Percentiles rank a stretch among this genome's conserved stretches.
phyloP scores from a whole-genome alignment of 129 eudicot species.

The Lonicera japonica region DNA sequence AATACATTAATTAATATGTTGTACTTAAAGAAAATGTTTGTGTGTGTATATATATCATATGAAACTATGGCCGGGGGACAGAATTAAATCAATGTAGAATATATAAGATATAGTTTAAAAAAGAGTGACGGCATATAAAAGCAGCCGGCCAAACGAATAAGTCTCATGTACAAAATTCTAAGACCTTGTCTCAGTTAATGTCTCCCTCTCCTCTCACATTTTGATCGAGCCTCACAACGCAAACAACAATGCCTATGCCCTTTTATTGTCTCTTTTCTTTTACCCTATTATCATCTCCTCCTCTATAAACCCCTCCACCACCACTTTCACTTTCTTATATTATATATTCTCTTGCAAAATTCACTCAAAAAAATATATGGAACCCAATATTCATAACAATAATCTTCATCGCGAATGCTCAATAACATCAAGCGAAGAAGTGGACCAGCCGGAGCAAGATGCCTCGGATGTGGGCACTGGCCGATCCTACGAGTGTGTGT shows the following conservation, averaged over 20 bases:
- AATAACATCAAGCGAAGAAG: constrained; percentile 14
- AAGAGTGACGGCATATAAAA: background rate
- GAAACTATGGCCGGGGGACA: too few species aligned
- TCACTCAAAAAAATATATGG: constrained; percentile 15
- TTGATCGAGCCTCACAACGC: background rate
- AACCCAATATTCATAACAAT: background rate
- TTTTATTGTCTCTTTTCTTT: too few species aligned
- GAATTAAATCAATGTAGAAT: too few species aligned
- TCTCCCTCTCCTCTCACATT: background rate
- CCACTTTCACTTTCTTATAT: background rate
- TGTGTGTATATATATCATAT: too few species aligned
- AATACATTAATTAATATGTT: too few species aligned
- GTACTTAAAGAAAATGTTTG: too few species aligned
- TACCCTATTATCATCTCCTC: background rate
- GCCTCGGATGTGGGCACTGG: constrained; percentile 14
- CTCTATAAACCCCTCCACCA: constrained; percentile 5
- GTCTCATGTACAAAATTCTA: constrained; percentile 13
- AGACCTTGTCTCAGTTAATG: constrained; percentile 21
- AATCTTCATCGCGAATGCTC: constrained; percentile 16
- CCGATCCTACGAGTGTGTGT: constrained; percentile 69
- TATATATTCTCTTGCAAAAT: too few species aligned
- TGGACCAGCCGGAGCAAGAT: constrained; percentile 36
- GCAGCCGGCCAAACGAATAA: constrained; percentile 20
- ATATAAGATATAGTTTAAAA: too few species aligned
- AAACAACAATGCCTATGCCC: too few species aligned